These are phyloP conservation scores for Euclidium syriacum DNA, from an alignment of 345 rosid species.

Conservation along the genomic window DNA sequence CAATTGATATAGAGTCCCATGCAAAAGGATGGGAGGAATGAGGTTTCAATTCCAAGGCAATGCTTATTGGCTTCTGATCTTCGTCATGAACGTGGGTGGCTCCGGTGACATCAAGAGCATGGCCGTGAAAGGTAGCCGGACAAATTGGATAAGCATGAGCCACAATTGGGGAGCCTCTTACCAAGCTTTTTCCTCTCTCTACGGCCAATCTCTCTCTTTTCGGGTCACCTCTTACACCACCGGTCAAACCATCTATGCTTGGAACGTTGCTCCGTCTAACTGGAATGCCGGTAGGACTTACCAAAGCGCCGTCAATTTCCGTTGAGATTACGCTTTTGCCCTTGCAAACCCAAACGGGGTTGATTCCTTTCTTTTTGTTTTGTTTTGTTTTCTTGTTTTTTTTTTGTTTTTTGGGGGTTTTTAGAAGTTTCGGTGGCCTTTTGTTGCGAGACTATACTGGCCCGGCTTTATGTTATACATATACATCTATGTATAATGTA, in stretches of 20 bases:
- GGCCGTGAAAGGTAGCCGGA: slow-evolving; percentile 64
- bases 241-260: slow-evolving; percentile 26
- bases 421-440: slow-evolving; percentile 30
- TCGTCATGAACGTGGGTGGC: slow-evolving; percentile 64
- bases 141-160: slow-evolving; percentile 83
- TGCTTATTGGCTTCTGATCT: slow-evolving; percentile 54
- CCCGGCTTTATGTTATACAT: slow-evolving; percentile 29
- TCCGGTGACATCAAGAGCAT: slow-evolving; percentile 57
- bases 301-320: slow-evolving; percentile 23
- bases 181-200: slow-evolving; percentile 72
- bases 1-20: slow-evolving; percentile 49
- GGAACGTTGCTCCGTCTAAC: slow-evolving; percentile 33
- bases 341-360: not conserved
- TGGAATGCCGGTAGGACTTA: slow-evolving; percentile 30
- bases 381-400: not conserved
- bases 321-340: not conserved
- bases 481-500: slow-evolving; percentile 9
- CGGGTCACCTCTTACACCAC: slow-evolving; percentile 55
- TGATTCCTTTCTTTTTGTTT: not conserved
- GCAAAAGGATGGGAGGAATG: slow-evolving; percentile 73
- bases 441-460: slow-evolving; percentile 5
- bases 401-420: not conserved
- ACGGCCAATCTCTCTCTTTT: slow-evolving; percentile 77
- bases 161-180: slow-evolving; percentile 95
- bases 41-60: slow-evolving; percentile 57